Base-by-base conservation (phyloP, 768 basidiomycete genomes). In the Panaeolus papilionaceus region DNA sequence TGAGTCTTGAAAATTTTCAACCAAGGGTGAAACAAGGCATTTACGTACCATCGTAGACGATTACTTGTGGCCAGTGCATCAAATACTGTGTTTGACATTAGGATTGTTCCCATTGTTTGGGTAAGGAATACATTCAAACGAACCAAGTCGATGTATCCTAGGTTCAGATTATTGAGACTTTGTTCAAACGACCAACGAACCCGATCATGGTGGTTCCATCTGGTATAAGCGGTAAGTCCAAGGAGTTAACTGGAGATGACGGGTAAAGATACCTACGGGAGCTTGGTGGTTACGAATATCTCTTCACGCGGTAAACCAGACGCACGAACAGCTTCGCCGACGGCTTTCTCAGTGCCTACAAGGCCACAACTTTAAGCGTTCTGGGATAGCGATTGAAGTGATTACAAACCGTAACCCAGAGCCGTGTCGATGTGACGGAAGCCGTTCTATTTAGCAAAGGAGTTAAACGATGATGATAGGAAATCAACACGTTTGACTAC, bases 211-310 rank as follows among this genome's bases (percentile, higher is more conserved):
- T 84, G 81, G 66, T 83, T 75, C 75, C 77, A 79, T 12, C 81
- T 82, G 33, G 28, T 28, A 23, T 62, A 33, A 33, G 38, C 11
- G 16, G 6, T 23, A 49, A 54, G 20, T 23, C 20, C 38, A 54
- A 26, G 40, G 58, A 49, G 44, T 23, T 18, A 37, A 14, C 18
- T 38, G 8, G 23, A 65, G 9, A 26, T 71, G 28, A 12, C 37
- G 42, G 14, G 42, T 18, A 33, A 47, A 47, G 14, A 37, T 16
- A 58, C 79, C 70, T 67, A 82, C 74, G 80, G 77, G 39, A 86
- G 75, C 70, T 87, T 87, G 16, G 85, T 85, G 0, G 85, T 86
- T 38, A 87, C 75, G 70, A 83, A 86, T 28, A 86, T 71, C 44
- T 86, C 79, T 37, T 82, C 79, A 28, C 86, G 80, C 3, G 84